These are phyloP conservation scores for Crataegus laevigata DNA, from an alignment of 306 rosid species.

Conservation along the genomic window DNA sequence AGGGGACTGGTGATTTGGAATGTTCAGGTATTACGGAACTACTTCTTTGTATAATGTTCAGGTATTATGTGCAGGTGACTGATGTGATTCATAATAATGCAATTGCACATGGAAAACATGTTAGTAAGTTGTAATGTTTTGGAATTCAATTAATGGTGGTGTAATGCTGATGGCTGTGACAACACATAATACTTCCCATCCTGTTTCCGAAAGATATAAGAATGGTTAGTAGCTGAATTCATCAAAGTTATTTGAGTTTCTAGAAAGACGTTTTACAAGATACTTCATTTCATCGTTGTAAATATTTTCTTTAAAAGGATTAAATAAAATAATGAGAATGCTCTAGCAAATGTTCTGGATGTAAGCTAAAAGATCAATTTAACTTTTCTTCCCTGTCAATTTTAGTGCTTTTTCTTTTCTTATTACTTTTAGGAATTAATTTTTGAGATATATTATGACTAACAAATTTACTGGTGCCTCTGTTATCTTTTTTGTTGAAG, in stretches of 20 bases:
- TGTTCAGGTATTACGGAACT: no score
- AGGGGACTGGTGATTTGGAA: conserved; percentile 72
- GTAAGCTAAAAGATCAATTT: conserved; percentile 37
- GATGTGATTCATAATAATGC: neutral
- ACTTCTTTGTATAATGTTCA: no score
- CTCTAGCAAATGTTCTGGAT: conserved; percentile 11
- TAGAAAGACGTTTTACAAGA: conserved; percentile 1
- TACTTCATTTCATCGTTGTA: neutral
- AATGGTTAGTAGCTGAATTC: conserved; percentile 45
- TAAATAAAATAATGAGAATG: no score
- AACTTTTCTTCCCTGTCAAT: neutral
- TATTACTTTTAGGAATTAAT: neutral
- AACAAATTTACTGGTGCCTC: neutral
- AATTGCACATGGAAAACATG: neutral
- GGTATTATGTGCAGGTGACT: conserved; percentile 58
- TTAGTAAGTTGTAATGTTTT: neutral
- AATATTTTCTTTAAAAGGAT: no score
- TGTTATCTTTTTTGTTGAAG: conserved; percentile 37
- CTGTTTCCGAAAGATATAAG: conserved; percentile 67
- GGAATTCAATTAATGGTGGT: conserved; percentile 8
- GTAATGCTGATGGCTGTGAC: conserved; percentile 89
- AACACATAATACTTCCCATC: conserved; percentile 71
- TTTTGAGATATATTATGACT: neutral
- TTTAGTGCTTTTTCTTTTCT: neutral
- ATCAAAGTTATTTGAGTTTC: neutral